phyloP scores from a whole-genome alignment of 1,139 yeast species.

The Pichiaceae sp. region DNA sequence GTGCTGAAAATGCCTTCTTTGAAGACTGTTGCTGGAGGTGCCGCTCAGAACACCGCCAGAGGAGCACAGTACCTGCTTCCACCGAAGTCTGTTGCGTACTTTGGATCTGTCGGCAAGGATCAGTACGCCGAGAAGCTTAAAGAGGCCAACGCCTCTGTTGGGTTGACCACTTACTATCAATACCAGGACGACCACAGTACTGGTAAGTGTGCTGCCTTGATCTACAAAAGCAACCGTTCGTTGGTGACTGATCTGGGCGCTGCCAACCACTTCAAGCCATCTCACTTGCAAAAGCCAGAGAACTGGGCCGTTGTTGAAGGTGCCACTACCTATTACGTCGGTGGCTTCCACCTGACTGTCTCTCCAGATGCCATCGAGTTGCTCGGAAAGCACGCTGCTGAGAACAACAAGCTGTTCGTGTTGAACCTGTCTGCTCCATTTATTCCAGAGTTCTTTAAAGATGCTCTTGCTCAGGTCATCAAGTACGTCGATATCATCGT shows the following conservation, averaged over 20 bases:
- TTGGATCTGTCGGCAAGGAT: slow-evolving; percentile 95
- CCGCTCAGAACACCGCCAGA: slow-evolving; percentile 98
- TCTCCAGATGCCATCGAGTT: slow-evolving; percentile 89
- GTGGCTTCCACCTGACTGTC: slow-evolving; percentile 97
- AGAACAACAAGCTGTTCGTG: slow-evolving; percentile 70
- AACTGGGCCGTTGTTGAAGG: slow-evolving; percentile 83
- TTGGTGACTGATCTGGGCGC: slow-evolving; percentile 95
- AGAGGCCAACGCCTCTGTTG: slow-evolving; percentile 81
- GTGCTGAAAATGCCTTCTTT: slow-evolving; percentile 54
- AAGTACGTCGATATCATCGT: slow-evolving; percentile 89
- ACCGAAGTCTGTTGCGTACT: slow-evolving; percentile 74
- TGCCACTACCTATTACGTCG: slow-evolving; percentile 82
- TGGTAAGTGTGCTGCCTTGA: slow-evolving; percentile 97
- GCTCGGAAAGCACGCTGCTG: slow-evolving; percentile 88
- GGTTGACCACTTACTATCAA: slow-evolving; percentile 81
- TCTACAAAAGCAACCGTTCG: slow-evolving; percentile 77
- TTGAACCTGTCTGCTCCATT: slow-evolving; percentile 95
- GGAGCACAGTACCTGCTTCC: slow-evolving; percentile 95
- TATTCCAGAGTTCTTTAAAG: slow-evolving; percentile 92
- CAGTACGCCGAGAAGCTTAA: slow-evolving; percentile 72
- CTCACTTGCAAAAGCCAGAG: slow-evolving; percentile 80
- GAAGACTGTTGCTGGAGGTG: slow-evolving; percentile 92
- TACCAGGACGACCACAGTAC: slow-evolving; percentile 71
- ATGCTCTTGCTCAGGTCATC: slow-evolving; percentile 67
- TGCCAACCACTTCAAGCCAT: slow-evolving; percentile 91